Conservation (phyloP, 768 basidiomycete species). For the Panaeolus cyanescens region DNA sequence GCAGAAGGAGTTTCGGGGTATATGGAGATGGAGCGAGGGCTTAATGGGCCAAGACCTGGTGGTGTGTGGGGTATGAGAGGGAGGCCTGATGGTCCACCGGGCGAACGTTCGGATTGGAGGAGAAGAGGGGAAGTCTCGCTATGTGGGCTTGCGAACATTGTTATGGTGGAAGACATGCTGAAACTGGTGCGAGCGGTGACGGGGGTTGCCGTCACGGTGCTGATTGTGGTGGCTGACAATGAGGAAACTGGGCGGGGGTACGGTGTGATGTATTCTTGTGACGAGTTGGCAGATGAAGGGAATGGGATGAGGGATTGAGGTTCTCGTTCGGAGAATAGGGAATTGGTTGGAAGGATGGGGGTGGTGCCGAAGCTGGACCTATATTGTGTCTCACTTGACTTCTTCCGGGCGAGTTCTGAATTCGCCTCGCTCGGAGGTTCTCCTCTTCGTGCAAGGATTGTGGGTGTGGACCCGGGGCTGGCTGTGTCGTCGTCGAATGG, state of each 20-base stretch:
- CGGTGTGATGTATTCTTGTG: not conserved
- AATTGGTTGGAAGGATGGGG: not conserved
- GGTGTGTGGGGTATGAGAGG: not conserved
- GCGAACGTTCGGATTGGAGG: not conserved
- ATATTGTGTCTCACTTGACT: conserved; percentile 2
- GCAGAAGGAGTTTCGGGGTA: not conserved
- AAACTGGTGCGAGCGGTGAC: not conserved
- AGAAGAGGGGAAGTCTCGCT: not conserved
- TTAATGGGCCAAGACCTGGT: not conserved
- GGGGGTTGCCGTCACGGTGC: not conserved
- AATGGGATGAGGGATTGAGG: not conserved
- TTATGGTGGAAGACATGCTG: not conserved
- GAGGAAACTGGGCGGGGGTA: not conserved
- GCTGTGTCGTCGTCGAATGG: not conserved
- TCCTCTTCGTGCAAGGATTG: not conserved
- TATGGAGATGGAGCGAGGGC: not conserved
- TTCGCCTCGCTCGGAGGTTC: not conserved
- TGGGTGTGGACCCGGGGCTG: not conserved
- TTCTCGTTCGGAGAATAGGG: not conserved
- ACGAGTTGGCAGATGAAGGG: not conserved
- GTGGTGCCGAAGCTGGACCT: not conserved
- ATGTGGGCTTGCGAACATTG: not conserved
- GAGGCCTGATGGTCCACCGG: not conserved
- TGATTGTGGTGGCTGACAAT: not conserved
- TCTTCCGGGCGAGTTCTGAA: not conserved